Conservation (phyloP, 305 asterid species). For the Coffea humblotiana region DNA sequence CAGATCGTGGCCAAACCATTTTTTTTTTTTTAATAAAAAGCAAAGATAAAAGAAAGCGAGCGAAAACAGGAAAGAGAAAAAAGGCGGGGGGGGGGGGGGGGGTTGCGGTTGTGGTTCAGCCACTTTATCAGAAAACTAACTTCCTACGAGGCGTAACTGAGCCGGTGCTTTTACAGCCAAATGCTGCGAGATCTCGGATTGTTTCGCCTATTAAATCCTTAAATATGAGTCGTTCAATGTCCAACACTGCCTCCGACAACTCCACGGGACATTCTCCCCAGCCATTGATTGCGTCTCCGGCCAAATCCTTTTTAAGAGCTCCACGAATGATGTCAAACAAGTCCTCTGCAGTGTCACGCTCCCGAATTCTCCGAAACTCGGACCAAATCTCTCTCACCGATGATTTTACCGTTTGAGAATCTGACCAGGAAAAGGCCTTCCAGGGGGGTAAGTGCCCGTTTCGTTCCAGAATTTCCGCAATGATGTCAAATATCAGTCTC, state of each 20-base stretch:
- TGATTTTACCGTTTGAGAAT: constrained; percentile 24
- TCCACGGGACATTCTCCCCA: constrained; percentile 81
- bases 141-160: constrained; percentile 57
- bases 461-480: constrained; percentile 61
- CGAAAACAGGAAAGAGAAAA: not conserved
- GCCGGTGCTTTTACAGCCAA: constrained; percentile 39
- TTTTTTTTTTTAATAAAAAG: not conserved
- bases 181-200: constrained; percentile 60
- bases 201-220: constrained; percentile 76
- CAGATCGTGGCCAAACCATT: not conserved
- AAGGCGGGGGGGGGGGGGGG: too few relatives aligned
- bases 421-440: constrained; percentile 45
- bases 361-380: constrained; percentile 62
- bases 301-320: constrained; percentile 71
- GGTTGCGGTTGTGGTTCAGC: too few relatives aligned
- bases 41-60: constrained; percentile 11
- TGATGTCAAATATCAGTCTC: constrained; percentile 65
- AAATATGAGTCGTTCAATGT: constrained; percentile 81
- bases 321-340: constrained; percentile 62
- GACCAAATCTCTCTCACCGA: constrained; percentile 51
- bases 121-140: constrained; percentile 48
- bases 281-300: constrained; percentile 50
- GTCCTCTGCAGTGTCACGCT: constrained; percentile 44
- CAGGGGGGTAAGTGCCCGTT: constrained; percentile 72
- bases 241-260: constrained; percentile 67